These are phyloP conservation scores for Tylopilus felleus DNA, from an alignment of 768 basidiomycete genomes.

Conservation along the genomic window DNA sequence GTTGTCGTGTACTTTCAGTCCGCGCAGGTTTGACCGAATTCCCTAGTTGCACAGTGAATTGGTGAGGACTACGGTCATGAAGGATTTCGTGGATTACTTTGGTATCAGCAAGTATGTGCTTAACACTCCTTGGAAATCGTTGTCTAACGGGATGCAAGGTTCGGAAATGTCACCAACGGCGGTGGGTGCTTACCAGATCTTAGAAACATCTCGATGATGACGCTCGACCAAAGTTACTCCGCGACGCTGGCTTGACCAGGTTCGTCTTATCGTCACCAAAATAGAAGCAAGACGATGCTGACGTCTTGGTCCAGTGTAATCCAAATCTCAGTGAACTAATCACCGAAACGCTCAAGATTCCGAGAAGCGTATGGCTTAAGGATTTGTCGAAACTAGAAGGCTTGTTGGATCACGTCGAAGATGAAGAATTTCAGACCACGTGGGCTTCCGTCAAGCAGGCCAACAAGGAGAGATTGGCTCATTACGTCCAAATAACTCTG, in stretches of 20 bases:
- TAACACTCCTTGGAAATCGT: not conserved
- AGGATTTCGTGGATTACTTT: constrained; percentile 92
- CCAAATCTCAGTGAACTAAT: constrained; percentile 83
- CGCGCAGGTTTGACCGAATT: not conserved
- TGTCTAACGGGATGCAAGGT: constrained; percentile 40
- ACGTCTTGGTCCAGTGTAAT: constrained; percentile 61
- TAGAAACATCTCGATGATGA: not conserved
- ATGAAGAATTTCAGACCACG: constrained; percentile 69
- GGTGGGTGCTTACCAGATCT: constrained; percentile 42
- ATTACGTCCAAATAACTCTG: constrained; percentile 66
- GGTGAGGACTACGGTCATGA: constrained; percentile 76
- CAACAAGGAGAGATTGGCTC: constrained; percentile 88
- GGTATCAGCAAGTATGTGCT: constrained; percentile 68
- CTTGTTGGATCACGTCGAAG: constrained; percentile 68
- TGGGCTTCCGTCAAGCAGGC: constrained; percentile 85
- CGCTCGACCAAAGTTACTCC: constrained; percentile 61
- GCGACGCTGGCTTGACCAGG: constrained; percentile 88
- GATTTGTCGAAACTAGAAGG: constrained; percentile 75
- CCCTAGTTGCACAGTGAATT: constrained; percentile 80
- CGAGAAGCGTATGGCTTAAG: constrained; percentile 81
- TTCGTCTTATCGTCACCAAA: constrained; percentile 15
- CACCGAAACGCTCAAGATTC: constrained; percentile 71
- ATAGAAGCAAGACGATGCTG: not conserved
- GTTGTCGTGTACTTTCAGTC: not conserved
- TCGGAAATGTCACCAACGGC: constrained; percentile 92